phyloP scores from a whole-genome alignment of 2,329 filamentous ascomycete species.

The Diaporthe australafricana region DNA sequence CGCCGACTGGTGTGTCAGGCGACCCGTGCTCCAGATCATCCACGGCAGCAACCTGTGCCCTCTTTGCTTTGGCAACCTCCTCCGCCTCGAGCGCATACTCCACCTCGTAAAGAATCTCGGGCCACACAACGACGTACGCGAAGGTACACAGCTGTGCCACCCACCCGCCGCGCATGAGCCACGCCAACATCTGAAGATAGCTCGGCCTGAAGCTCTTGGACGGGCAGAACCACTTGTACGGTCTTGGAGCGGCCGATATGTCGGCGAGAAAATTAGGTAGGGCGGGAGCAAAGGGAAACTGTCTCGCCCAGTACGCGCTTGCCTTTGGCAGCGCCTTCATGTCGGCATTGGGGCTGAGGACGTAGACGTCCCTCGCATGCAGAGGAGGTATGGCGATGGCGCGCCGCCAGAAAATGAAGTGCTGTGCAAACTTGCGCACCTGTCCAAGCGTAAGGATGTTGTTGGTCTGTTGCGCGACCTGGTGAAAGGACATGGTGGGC shows the following conservation, averaged over 20 bases:
- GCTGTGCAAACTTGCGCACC: conserved; percentile 87
- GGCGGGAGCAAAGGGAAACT: conserved; percentile 85
- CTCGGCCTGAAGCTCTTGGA: conserved; percentile 87
- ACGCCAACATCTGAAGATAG: conserved; percentile 92
- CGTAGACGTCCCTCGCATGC: conserved; percentile 89
- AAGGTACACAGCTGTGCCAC: conserved; percentile 94
- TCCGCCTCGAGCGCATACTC: conserved; percentile 77
- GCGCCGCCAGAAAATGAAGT: conserved; percentile 95
- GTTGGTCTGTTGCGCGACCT: conserved; percentile 71
- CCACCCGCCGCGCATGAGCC: conserved; percentile 93
- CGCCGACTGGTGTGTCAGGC: conserved; percentile 37
- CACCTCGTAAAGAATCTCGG: conserved; percentile 85
- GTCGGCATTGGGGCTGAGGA: conserved; percentile 91
- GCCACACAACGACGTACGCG: conserved; percentile 86
- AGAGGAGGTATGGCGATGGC: conserved; percentile 92
- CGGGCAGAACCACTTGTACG: conserved; percentile 86
- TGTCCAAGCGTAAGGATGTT: conserved; percentile 81
- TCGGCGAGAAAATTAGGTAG: conserved; percentile 89
- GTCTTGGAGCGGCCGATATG: conserved; percentile 82
- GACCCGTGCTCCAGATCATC: conserved; percentile 35
- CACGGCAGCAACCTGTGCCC: conserved; percentile 38
- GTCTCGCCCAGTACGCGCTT: conserved; percentile 76
- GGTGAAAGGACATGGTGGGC: conserved; percentile 75
- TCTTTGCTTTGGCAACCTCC: conserved; percentile 57
- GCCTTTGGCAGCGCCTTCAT: conserved; percentile 77